Base-by-base conservation (phyloP, 192 early-diverging fungal species). In the Glomus cerebriforme region DNA sequence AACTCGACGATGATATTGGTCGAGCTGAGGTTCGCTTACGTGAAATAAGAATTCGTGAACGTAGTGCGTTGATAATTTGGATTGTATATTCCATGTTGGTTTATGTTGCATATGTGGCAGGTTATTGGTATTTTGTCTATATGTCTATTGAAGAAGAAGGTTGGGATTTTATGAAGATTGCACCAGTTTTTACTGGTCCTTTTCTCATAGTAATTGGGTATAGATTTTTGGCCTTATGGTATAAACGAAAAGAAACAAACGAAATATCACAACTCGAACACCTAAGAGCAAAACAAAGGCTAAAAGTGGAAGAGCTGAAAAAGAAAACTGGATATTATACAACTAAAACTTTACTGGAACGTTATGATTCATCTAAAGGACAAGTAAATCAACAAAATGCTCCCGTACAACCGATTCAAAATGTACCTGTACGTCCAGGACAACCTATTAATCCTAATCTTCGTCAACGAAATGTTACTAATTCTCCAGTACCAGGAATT, bases 271-370 rank as follows among this genome's bases (percentile, higher is more conserved):
- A 86, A 34, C 73, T 89, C 29, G 65, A 47, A n/a, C 59, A 79
- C 24, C 81, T 89, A 60, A 77, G 85, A 45, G 84, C 85, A 17
- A 81, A 93, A 73, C 87, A 92, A 75, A 93, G 92, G 76, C 87
- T 86, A 59, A 90, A 93, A 82, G 83, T 98, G 19, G 96, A 99
- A 74, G 97, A 96, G 82, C 86, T 99, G 73, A 99, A 99, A 85
- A 96, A 97, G 79, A 96, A 95, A 82, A 96, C 95, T 0, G 91
- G 93, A 1, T 99, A 94, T 82, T 95, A 97, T 76, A 85, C 91
- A 32, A 97, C 97, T 54, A 95, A 97, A 82, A 92, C 82, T 22
- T 85, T 99, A 32, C 83, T 99, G 35, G 96, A 99, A 80, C 85
- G 93, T 49, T 99, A 96, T 83, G 96, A 96, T 73, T 72, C 82